These are phyloP conservation scores for Rhynchospora tenuis DNA, from an alignment of 176 grass and related monocot genomes.

Conservation along the genomic window DNA sequence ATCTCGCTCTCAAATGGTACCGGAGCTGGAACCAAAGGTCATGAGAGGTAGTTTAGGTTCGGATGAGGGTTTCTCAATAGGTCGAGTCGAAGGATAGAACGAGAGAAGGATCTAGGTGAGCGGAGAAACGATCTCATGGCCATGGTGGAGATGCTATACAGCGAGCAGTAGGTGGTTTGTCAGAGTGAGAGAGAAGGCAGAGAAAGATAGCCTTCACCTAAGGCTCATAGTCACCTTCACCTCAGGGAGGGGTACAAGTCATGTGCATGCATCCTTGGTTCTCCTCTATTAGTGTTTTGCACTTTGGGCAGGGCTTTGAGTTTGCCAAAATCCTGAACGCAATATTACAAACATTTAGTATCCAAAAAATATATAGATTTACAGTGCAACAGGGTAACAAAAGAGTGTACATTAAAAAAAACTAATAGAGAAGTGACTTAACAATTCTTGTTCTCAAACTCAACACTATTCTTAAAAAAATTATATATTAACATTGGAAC, in stretches of 20 bases:
- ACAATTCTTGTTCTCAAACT: too few relatives aligned
- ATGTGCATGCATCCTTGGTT: constrained; percentile 98
- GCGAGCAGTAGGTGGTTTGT: too few relatives aligned
- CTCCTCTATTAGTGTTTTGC: constrained; percentile 94
- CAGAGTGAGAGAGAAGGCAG: too few relatives aligned
- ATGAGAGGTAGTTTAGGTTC: too few relatives aligned
- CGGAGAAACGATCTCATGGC: constrained; percentile 21
- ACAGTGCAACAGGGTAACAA: constrained; percentile 5
- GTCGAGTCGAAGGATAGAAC: not conserved
- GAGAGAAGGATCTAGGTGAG: constrained; percentile 10
- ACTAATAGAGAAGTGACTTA: too few relatives aligned
- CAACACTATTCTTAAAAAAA: not conserved
- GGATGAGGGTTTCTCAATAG: not conserved
- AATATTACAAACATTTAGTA: constrained; percentile 30
- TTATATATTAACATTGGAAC: not conserved
- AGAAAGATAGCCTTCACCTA: too few relatives aligned
- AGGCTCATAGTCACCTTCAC: too few relatives aligned
- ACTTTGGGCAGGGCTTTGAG: constrained; percentile 95
- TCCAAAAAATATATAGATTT: not conserved
- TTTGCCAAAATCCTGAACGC: constrained; percentile 89
- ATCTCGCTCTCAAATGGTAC: constrained; percentile 19
- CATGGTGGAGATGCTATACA: too few relatives aligned
- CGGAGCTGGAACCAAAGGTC: too few relatives aligned
- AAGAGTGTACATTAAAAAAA: not conserved
- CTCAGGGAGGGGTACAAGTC: constrained; percentile 93